phyloP scores from a whole-genome alignment of 2,329 filamentous ascomycete genomes.

The Phialemoniopsis sp. region DNA sequence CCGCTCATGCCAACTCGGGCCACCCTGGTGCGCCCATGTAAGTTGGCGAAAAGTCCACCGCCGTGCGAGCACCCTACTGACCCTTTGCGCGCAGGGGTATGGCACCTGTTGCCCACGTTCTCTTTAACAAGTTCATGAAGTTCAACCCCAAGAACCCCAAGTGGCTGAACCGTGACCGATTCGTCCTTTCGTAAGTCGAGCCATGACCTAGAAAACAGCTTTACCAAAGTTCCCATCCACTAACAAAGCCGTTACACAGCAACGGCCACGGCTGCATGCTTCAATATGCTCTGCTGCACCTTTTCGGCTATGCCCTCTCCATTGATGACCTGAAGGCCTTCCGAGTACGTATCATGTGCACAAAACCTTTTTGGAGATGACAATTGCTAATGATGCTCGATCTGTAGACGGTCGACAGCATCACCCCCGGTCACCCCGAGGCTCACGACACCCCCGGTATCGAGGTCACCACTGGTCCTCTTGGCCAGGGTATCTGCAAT shows the following conservation, averaged over 20 bases:
- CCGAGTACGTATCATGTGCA: constrained; percentile 66
- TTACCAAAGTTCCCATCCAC: background rate
- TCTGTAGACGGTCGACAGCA: constrained; percentile 54
- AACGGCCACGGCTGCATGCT: constrained; percentile 99
- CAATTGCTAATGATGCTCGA: no score
- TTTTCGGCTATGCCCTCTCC: constrained; percentile 84
- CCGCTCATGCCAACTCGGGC: constrained; percentile 90
- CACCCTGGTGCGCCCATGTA: constrained; percentile 98
- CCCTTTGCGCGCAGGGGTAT: constrained; percentile 51
- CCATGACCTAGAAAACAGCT: background rate
- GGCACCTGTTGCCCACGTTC: constrained; percentile 92
- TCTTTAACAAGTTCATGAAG: constrained; percentile 98
- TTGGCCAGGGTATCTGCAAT: constrained; percentile 96
- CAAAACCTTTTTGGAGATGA: no score
- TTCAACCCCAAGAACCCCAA: constrained; percentile 99
- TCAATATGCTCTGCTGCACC: constrained; percentile 95
- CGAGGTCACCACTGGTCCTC: constrained; percentile 96
- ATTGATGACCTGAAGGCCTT: constrained; percentile 94
- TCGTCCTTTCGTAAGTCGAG: constrained; percentile 89
- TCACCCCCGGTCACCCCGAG: constrained; percentile 94
- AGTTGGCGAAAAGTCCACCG: constrained; percentile 21
- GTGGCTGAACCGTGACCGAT: constrained; percentile 96
- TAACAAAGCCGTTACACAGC: constrained; percentile 39
- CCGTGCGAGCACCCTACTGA: background rate
- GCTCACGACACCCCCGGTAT: constrained; percentile 93